Percentiles rank a stretch among this genome's conserved stretches.
These are phyloP conservation scores for Rhynchospora pubera DNA, from an alignment of 176 grass and related monocot genomes.

Conservation along the genomic window DNA sequence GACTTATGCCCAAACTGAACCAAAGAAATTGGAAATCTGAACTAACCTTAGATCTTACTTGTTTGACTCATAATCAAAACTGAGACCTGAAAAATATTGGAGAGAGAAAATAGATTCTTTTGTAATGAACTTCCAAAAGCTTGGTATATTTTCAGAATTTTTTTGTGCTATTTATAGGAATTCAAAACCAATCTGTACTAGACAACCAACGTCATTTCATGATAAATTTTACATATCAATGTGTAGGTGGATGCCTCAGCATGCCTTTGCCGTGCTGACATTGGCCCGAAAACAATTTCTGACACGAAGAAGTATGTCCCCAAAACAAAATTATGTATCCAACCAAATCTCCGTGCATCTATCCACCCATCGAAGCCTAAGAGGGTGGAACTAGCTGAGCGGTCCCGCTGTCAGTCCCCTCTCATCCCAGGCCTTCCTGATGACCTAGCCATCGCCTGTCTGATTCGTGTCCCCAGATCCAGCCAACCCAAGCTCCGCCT, in stretches of 20 bases:
- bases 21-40: not conserved
- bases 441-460: constrained; percentile 61
- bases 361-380: constrained; percentile 64
- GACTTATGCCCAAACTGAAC: not conserved
- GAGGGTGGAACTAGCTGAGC: not conserved
- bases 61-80: not conserved
- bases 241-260: constrained; percentile 56
- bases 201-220: not conserved
- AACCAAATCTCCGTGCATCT: constrained; percentile 46
- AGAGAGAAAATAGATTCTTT: not conserved
- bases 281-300: constrained; percentile 17
- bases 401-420: constrained; percentile 25
- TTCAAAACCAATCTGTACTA: not conserved
- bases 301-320: constrained; percentile 27
- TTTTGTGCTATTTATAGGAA: not conserved
- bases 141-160: not conserved
- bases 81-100: not conserved
- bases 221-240: not conserved
- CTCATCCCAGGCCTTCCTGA: constrained; percentile 68
- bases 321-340: constrained; percentile 38
- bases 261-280: constrained; percentile 62
- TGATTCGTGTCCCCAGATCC: constrained; percentile 53
- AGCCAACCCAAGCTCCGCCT: constrained; percentile 55
- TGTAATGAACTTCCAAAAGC: not conserved
- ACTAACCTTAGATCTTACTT: not conserved